These are phyloP conservation scores for Nissolia schottii DNA, from an alignment of 306 rosid genomes.

Conservation along the genomic window DNA sequence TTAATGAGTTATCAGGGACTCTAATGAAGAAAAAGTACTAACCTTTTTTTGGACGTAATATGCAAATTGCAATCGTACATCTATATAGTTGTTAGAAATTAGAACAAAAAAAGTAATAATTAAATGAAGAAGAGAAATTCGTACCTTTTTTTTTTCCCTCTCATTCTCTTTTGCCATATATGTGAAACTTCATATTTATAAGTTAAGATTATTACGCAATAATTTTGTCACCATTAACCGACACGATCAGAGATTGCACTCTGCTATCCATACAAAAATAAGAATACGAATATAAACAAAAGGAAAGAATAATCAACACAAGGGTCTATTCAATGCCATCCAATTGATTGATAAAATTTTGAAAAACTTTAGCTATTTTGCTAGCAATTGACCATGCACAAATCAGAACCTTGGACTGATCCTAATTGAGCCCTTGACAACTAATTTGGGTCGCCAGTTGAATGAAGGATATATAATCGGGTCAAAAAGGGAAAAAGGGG, in stretches of 20 bases:
- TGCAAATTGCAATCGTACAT: neutral
- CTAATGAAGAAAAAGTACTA: neutral
- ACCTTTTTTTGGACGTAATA: neutral
- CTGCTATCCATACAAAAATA: slow-evolving; percentile 11
- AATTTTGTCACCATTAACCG: neutral
- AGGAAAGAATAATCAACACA: slow-evolving; percentile 9
- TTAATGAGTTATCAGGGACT: neutral
- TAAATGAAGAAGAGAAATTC: no score
- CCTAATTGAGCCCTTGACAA: slow-evolving; percentile 6
- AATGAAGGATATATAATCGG: slow-evolving; percentile 10
- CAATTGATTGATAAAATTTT: slow-evolving; percentile 7
- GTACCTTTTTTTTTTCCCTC: neutral
- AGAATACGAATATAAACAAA: slow-evolving; percentile 32
- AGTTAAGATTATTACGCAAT: neutral
- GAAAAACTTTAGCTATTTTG: slow-evolving; percentile 3
- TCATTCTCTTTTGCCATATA: neutral
- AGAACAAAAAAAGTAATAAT: neutral
- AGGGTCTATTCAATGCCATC: slow-evolving; percentile 25
- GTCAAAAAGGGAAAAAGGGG: slow-evolving; percentile 1
- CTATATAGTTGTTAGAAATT: neutral
- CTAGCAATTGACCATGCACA: neutral
- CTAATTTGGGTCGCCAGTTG: neutral
- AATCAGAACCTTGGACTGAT: slow-evolving; percentile 22
- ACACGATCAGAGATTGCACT: neutral
- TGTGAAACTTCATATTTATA: neutral